phyloP scores from a whole-genome alignment of 176 grass and related monocot genomes.

The Chloris gayana region DNA sequence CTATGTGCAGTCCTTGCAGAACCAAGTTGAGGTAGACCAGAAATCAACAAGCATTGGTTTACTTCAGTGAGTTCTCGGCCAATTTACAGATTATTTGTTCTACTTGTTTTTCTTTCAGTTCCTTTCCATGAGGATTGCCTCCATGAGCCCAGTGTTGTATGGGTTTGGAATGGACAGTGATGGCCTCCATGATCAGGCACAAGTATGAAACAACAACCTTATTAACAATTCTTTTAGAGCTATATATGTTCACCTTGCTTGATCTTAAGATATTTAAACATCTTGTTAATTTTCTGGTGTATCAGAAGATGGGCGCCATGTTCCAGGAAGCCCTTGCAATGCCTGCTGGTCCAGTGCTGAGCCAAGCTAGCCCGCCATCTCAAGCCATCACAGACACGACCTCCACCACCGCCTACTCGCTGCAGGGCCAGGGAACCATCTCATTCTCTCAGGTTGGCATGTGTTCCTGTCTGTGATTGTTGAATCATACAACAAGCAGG shows the following conservation, averaged over 20 bases:
- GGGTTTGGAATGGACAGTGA: conserved; percentile 60
- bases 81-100: neutral
- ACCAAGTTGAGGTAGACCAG: conserved; percentile 89
- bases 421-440: conserved; percentile 57
- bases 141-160: conserved; percentile 67
- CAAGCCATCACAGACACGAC: conserved; percentile 52
- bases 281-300: neutral
- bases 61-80: conserved; percentile 2
- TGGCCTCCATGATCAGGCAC: conserved; percentile 45
- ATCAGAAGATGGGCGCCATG: conserved; percentile 68
- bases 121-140: conserved; percentile 97
- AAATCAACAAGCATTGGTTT: neutral
- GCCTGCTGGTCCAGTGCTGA: conserved; percentile 47
- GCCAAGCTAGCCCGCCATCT: conserved; percentile 52
- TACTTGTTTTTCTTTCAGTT: conserved; percentile 55
- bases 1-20: conserved; percentile 87
- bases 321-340: conserved; percentile 56
- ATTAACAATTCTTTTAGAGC: neutral
- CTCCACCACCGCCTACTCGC: conserved; percentile 41
- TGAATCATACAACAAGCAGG: conserved; percentile 34
- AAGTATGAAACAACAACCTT: conserved; percentile 45
- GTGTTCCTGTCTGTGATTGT: conserved; percentile 8
- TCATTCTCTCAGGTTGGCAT: conserved; percentile 63
- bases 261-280: conserved; percentile 9
- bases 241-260: neutral